Conservation (phyloP, 2,329 filamentous ascomycete species). For the Lasiodiplodia citricola region DNA sequence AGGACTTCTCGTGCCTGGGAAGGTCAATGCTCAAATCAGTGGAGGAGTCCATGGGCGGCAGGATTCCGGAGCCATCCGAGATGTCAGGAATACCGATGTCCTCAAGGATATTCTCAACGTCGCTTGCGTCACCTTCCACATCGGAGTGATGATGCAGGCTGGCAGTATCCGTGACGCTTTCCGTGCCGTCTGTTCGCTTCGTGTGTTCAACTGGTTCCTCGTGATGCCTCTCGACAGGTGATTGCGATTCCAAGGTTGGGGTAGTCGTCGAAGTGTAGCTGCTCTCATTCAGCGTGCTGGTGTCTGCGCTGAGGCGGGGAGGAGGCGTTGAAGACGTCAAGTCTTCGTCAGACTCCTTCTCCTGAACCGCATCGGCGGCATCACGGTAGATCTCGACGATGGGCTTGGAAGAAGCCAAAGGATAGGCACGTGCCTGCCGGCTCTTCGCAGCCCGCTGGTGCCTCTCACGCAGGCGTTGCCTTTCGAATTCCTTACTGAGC, state of each 20-base stretch:
- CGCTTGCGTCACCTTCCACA: slow-evolving; percentile 60
- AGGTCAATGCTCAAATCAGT: slow-evolving; percentile 73
- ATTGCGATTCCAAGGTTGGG: slow-evolving; percentile 39
- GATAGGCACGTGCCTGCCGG: slow-evolving; percentile 79
- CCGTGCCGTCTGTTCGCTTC: slow-evolving; percentile 28
- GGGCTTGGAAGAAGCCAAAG: slow-evolving; percentile 89
- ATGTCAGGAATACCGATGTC: slow-evolving; percentile 69
- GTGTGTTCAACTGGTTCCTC: slow-evolving; percentile 18
- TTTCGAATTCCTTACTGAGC: slow-evolving; percentile 93
- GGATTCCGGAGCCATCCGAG: slow-evolving; percentile 59
- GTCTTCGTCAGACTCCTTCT: slow-evolving; percentile 72
- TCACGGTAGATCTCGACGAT: slow-evolving; percentile 96
- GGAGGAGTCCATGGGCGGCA: slow-evolving; percentile 59
- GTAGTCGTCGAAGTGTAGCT: slow-evolving; percentile 41
- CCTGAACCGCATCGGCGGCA: slow-evolving; percentile 89
- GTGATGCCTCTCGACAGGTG: slow-evolving; percentile 41
- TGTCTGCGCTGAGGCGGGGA: slow-evolving; percentile 41
- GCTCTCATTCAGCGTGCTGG: slow-evolving; percentile 45
- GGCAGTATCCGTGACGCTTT: slow-evolving; percentile 36
- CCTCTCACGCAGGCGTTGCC: slow-evolving; percentile 85
- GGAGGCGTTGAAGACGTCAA: slow-evolving; percentile 42
- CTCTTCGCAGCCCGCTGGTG: slow-evolving; percentile 80
- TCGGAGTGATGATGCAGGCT: slow-evolving; percentile 57
- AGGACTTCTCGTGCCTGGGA: slow-evolving; percentile 90
- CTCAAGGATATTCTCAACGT: slow-evolving; percentile 73